A percentile compares a stretch with the other conserved stretches of the same genome.
Evolutionary conservation across 2,329 filamentous ascomycete species (phyloP).

Genomic region (Pseudogymnoascus sp.): DNA sequence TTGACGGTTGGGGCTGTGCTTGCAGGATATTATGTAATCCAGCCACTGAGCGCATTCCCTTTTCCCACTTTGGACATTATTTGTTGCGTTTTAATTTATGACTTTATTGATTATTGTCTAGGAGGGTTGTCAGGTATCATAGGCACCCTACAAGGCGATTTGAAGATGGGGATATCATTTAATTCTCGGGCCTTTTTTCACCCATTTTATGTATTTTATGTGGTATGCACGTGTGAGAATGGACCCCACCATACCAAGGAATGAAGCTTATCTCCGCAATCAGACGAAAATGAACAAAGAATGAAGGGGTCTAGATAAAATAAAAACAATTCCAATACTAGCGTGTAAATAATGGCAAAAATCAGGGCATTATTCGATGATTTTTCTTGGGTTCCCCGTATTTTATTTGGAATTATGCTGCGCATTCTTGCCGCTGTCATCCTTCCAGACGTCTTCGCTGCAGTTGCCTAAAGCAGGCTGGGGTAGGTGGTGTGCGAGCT

Average conservation of each 20-base stretch:
- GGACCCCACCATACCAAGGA: neutral
- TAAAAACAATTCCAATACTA: neutral
- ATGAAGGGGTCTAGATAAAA: neutral
- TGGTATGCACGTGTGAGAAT: neutral
- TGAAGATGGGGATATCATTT: neutral
- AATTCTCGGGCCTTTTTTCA: neutral
- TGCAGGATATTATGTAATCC: conserved; percentile 1
- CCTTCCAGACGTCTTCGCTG: neutral
- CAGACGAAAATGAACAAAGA: neutral
- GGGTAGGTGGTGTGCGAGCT: conserved; percentile 3
- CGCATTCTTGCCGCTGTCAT: neutral
- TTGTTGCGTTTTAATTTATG: neutral
- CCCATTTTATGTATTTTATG: neutral
- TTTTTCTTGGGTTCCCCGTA: neutral
- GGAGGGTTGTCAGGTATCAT: neutral
- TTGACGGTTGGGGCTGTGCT: neutral
- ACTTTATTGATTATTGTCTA: conserved; percentile 1
- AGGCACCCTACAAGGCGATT: neutral
- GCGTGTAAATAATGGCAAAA: neutral
- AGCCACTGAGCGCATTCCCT: neutral
- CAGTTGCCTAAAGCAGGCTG: conserved; percentile 1
- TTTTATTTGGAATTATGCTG: conserved; percentile 1
- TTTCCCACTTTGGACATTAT: neutral
- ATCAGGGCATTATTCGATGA: neutral
- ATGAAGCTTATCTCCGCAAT: conserved; percentile 5